Evolutionary conservation across 192 early-diverging fungal species (phyloP).

Genomic region (Podila epigama): DNA sequence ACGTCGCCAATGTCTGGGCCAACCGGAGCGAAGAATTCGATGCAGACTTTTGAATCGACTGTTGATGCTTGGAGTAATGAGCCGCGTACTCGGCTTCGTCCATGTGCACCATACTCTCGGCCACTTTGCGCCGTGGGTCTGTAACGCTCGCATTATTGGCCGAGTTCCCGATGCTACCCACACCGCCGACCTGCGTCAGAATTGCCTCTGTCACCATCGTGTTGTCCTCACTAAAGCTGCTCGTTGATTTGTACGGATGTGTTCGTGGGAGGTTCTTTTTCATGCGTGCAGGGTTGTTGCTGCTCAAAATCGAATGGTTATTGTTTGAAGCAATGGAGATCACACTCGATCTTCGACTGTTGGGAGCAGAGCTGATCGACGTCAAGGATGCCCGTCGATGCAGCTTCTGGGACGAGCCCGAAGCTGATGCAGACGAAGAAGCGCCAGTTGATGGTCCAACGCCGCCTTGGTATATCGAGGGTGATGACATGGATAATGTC

Average conservation of each 20-base stretch:
- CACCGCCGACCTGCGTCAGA: conserved; percentile 34
- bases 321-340: neutral
- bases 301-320: neutral
- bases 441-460: too few species aligned
- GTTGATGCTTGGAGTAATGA: conserved; percentile 37
- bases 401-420: neutral
- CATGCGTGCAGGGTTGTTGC: conserved; percentile 33
- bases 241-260: conserved; percentile 44
- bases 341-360: conserved; percentile 17
- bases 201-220: conserved; percentile 43
- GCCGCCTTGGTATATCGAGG: conserved; percentile 29
- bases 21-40: conserved; percentile 6
- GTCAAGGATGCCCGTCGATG: conserved; percentile 18
- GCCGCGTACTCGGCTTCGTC: conserved; percentile 38
- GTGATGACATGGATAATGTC: conserved; percentile 21
- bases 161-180: conserved; percentile 33
- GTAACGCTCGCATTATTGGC: conserved; percentile 10
- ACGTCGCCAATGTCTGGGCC: conserved; percentile 16
- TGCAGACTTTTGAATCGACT: conserved; percentile 30
- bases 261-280: conserved; percentile 44
- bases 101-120: conserved; percentile 45
- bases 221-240: conserved; percentile 38
- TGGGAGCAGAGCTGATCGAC: conserved; percentile 10
- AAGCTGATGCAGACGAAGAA: neutral
- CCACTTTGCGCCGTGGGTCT: conserved; percentile 39